Evolutionary conservation across 805 yeast species (phyloP).

Genomic region (Candida ipomoeae): DNA sequence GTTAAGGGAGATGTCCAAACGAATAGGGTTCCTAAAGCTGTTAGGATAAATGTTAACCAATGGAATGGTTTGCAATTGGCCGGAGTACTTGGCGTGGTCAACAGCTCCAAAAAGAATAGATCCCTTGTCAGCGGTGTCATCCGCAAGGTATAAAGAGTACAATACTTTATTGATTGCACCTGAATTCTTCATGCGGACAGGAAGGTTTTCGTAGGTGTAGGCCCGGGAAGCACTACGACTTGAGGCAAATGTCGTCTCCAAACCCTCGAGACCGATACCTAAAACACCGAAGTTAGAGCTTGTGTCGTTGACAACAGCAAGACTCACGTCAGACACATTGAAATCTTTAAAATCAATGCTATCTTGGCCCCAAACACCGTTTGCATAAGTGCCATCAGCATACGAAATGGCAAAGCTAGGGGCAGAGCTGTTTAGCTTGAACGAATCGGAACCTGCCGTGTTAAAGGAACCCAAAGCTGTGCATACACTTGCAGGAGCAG

Average conservation of each 20-base stretch:
- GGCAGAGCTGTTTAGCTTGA: conserved; percentile 38
- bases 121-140: conserved; percentile 26
- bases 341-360: conserved; percentile 48
- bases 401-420: conserved; percentile 40
- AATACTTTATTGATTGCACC: conserved; percentile 54
- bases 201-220: conserved; percentile 60
- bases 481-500: conserved; percentile 32
- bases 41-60: conserved; percentile 33
- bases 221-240: conserved; percentile 5
- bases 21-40: conserved; percentile 30
- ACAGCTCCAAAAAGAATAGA: conserved; percentile 41
- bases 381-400: conserved; percentile 47
- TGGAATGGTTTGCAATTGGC: conserved; percentile 33
- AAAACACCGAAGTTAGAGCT: conserved; percentile 67
- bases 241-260: conserved; percentile 53
- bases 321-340: conserved; percentile 47
- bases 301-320: conserved; percentile 70
- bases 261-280: conserved; percentile 66
- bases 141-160: conserved; percentile 61
- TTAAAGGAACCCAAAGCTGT: conserved; percentile 47
- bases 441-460: conserved; percentile 35
- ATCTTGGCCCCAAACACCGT: conserved; percentile 61
- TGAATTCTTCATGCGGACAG: conserved; percentile 51
- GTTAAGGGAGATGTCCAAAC: conserved; percentile 48
- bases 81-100: conserved; percentile 37